A percentile compares a stretch with the other conserved stretches of the same genome.
Conservation (phyloP, 78 protist genomes). For the Diacronema lutheri region DNA sequence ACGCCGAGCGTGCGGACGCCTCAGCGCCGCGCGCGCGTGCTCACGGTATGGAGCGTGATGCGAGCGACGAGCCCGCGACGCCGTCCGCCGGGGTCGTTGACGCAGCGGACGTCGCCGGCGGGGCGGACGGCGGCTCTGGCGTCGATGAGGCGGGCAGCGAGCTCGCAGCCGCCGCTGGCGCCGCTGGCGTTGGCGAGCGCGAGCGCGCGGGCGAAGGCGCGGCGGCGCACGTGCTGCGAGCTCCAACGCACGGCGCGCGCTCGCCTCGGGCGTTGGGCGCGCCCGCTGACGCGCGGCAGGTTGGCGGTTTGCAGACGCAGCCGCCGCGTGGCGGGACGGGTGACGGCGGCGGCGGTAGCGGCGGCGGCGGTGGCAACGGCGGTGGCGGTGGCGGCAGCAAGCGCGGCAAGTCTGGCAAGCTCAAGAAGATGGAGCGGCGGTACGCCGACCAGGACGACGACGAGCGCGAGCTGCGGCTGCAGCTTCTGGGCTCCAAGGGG, state of each 20-base stretch:
- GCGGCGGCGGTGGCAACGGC: not conserved
- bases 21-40: too few relatives aligned
- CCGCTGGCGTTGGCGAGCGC: not conserved
- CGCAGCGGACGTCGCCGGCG: too few relatives aligned
- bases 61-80: too few relatives aligned
- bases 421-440: constrained; percentile 77
- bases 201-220: not conserved
- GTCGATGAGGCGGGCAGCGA: too few relatives aligned
- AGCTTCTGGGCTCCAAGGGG: constrained; percentile 18
- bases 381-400: not conserved
- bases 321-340: too few relatives aligned
- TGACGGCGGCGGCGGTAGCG: too few relatives aligned
- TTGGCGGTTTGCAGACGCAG: too few relatives aligned
- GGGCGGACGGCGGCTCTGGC: too few relatives aligned
- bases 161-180: not conserved
- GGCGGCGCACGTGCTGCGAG: not conserved
- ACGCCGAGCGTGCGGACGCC: not conserved
- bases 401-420: constrained; percentile 66
- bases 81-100: too few relatives aligned
- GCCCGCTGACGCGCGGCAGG: too few relatives aligned
- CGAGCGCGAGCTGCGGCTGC: constrained; percentile 56
- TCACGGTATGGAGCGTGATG: not conserved
- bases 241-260: not conserved
- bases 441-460: constrained; percentile 92
- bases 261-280: too few relatives aligned